Evolutionary conservation across 2,329 filamentous ascomycete species (phyloP).

Genomic region (Dryadomyces quercus-mongolicae): DNA sequence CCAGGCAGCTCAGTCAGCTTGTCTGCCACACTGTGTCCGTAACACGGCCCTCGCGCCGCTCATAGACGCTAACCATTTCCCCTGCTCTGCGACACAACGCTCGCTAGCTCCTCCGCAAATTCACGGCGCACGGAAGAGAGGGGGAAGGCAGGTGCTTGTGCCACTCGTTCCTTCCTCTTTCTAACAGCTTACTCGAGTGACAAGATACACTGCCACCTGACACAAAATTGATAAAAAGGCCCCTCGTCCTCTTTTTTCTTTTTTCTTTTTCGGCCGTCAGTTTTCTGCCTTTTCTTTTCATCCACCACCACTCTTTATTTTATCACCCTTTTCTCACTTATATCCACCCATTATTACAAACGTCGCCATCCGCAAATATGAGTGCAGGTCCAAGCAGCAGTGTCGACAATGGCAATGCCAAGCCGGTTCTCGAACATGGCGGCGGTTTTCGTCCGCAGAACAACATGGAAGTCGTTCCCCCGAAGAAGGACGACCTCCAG

Average conservation of each 20-base stretch:
- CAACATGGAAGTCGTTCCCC: slow-evolving; percentile 63
- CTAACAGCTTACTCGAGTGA: too few relatives aligned
- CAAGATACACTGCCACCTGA: background rate
- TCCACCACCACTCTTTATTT: background rate
- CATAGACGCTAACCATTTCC: too few relatives aligned
- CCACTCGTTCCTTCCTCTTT: too few relatives aligned
- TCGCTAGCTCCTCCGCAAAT: background rate
- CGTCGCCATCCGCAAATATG: background rate
- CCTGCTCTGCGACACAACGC: background rate
- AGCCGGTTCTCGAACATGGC: background rate
- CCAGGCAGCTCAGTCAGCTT: too few relatives aligned
- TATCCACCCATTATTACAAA: background rate
- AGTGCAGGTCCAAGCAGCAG: background rate
- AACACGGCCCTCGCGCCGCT: too few relatives aligned
- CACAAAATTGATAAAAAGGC: background rate
- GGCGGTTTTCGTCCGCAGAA: slow-evolving; percentile 35
- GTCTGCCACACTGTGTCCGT: too few relatives aligned
- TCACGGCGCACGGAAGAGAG: background rate
- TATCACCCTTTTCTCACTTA: background rate
- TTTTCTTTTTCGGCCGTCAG: background rate
- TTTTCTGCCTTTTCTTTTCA: background rate
- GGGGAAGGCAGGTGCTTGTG: too few relatives aligned
- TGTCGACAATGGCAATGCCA: background rate
- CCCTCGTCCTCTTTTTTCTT: background rate
- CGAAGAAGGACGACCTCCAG: slow-evolving; percentile 72